These are phyloP conservation scores for Rhizopogon hawkerae DNA, from an alignment of 1,284 basidiomycete genomes.

Conservation along the genomic window DNA sequence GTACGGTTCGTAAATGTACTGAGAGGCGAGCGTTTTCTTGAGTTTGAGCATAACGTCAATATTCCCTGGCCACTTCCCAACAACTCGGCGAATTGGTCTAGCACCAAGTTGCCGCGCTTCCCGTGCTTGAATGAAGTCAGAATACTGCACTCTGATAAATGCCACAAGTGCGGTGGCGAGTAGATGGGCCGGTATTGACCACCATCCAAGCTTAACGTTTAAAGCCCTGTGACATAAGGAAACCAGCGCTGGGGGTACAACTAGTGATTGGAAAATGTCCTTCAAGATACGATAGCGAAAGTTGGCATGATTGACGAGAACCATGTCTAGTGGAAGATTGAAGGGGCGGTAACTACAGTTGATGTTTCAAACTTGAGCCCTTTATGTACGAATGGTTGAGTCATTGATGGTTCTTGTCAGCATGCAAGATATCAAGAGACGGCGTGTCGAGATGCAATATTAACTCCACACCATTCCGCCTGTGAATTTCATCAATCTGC, in stretches of 20 bases:
- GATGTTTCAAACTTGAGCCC: neutral
- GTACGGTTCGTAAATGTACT: slow-evolving; percentile 55
- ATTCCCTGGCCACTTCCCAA: slow-evolving; percentile 67
- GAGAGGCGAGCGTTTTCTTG: slow-evolving; percentile 44
- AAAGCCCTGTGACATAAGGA: slow-evolving; percentile 5
- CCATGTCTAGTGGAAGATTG: slow-evolving; percentile 11
- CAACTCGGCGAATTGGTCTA: slow-evolving; percentile 44
- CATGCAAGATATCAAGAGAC: too few relatives aligned
- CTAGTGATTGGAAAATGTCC: slow-evolving; percentile 15
- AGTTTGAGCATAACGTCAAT: slow-evolving; percentile 55
- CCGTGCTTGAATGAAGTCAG: slow-evolving; percentile 30
- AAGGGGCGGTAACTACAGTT: neutral
- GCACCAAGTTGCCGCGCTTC: slow-evolving; percentile 43
- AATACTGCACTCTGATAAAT: slow-evolving; percentile 28
- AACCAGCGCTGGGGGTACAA: slow-evolving; percentile 17
- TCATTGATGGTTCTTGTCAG: neutral
- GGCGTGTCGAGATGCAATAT: neutral
- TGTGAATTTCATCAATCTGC: neutral
- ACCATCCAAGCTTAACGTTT: slow-evolving; percentile 17
- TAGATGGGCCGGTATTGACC: slow-evolving; percentile 30
- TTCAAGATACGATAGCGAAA: slow-evolving; percentile 23
- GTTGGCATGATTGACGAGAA: slow-evolving; percentile 5
- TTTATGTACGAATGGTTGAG: slow-evolving; percentile 1
- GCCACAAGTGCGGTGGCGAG: slow-evolving; percentile 36
- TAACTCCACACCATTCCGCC: neutral